Base-by-base conservation (phyloP, 2,329 filamentous ascomycete genomes). In the Aspergillus sp. region DNA sequence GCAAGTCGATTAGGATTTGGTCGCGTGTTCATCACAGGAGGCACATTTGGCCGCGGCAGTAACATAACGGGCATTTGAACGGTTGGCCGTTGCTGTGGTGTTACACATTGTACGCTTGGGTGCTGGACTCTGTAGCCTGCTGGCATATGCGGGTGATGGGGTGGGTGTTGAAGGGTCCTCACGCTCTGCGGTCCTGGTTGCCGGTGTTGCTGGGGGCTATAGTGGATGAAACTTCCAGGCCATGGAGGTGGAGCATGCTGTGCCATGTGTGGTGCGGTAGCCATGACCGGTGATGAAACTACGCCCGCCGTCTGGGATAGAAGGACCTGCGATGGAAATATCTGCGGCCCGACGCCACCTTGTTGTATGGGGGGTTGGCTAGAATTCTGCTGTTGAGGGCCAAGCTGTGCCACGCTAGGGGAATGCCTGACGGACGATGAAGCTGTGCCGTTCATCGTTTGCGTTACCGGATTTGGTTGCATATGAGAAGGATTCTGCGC, bases 1-100 rank as follows among this genome's bases (percentile, higher is more conserved):
- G 79, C 81, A 27, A 76, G 77, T 7, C 75, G 67, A 23, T 72
- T 69, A 19, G 83, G 79, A 57, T 80, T 73, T 4, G 81, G 77
- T 23, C 73, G 67, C 11, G 74, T 71, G 33, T 76, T 76, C 57
- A 76, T 72, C 3, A 74, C 60, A 23, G 72, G 73, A 37, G 56
- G 48, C 17, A 61, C 62, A 8, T 71, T 71, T 1, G 63, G 58
- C 17, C 64, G 71, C 45, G 79, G 79, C 33, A 82, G 67, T 6
- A 77, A 62, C 52, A 31, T 11, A 11, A 8, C 27, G 27, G 46
- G 21, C 31, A 41, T 40, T 19, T 37, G 51, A 9, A n/a, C 27
- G 3, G 27, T 31, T 31, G 27, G 27, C 27, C 9, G 19, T 39
- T 46, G 51, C 17, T 45, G 44, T 15, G 15, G 46, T 49, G 45